These are phyloP conservation scores for Porphyra umbilicalis DNA, from an alignment of 31 red algal species.

Conservation along the genomic window DNA sequence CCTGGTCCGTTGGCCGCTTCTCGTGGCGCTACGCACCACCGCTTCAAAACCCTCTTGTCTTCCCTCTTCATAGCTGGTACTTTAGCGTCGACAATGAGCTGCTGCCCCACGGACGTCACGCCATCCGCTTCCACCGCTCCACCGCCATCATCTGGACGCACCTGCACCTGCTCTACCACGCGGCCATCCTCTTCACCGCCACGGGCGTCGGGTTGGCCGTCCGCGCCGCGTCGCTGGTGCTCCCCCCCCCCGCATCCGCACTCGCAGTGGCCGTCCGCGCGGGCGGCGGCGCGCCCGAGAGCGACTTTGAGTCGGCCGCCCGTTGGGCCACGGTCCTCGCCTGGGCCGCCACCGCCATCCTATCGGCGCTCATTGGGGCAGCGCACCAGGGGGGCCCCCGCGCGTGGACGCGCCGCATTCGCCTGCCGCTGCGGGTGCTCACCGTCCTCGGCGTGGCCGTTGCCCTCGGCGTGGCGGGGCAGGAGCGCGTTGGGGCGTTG, in stretches of 20 bases:
- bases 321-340: slow-evolving; percentile 50
- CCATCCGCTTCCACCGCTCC: slow-evolving; percentile 29
- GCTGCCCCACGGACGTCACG: slow-evolving; percentile 40
- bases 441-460: slow-evolving; percentile 17
- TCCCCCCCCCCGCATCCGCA: neutral
- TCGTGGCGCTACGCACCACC: too few species aligned
- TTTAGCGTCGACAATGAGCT: slow-evolving; percentile 46
- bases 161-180: slow-evolving; percentile 63
- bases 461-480: neutral
- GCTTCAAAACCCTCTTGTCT: too few species aligned
- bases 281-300: neutral
- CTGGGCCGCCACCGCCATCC: slow-evolving; percentile 46
- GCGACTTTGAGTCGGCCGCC: slow-evolving; percentile 8
- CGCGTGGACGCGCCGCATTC: slow-evolving; percentile 22
- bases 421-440: slow-evolving; percentile 12
- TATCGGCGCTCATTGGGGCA: slow-evolving; percentile 17
- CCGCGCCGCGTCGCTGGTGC: slow-evolving; percentile 23
- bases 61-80: slow-evolving; percentile 53
- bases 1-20: too few species aligned
- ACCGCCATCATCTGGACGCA: slow-evolving; percentile 36
- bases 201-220: slow-evolving; percentile 51
- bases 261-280: neutral
- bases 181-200: slow-evolving; percentile 40
- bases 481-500: neutral
- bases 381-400: slow-evolving; percentile 45